A percentile compares a stretch with the other conserved stretches of the same genome.
phyloP scores from a whole-genome alignment of 2,329 filamentous ascomycete species.

The Passalora sequoiae region DNA sequence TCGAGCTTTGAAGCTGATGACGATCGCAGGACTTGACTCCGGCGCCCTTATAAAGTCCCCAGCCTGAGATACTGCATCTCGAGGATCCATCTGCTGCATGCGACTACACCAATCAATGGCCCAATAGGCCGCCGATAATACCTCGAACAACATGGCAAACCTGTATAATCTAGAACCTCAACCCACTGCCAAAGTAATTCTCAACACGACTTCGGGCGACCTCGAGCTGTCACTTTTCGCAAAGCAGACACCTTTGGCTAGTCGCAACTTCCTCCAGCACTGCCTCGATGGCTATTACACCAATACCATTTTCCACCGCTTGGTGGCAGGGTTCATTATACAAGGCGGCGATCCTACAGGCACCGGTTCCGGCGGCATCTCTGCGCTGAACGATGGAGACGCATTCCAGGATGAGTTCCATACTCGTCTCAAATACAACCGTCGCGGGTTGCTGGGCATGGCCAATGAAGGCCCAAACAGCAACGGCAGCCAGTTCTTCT shows the following conservation, averaged over 20 bases:
- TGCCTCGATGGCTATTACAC: conserved; percentile 95
- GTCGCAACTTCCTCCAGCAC: conserved; percentile 92
- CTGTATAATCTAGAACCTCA: conserved; percentile 94
- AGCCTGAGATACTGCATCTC: not conserved
- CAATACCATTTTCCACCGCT: conserved; percentile 86
- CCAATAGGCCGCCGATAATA: not conserved
- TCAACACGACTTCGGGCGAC: conserved; percentile 86
- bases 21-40: not conserved
- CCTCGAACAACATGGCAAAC: conserved; percentile 62
- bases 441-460: conserved; percentile 89
- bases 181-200: conserved; percentile 83
- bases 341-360: conserved; percentile 94
- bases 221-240: conserved; percentile 90
- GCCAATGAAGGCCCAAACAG: conserved; percentile 79
- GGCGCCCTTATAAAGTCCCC: too few relatives aligned
- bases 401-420: conserved; percentile 88
- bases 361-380: conserved; percentile 85
- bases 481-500: conserved; percentile 96
- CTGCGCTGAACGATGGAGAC: conserved; percentile 81
- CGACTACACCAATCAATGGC: not conserved
- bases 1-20: conserved; percentile 11
- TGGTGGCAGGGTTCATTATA: conserved; percentile 85
- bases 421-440: conserved; percentile 84
- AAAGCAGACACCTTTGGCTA: conserved; percentile 84
- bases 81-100: conserved; percentile 8